Conservation (phyloP, 768 basidiomycete genomes). For the Leccinellum albellum region DNA sequence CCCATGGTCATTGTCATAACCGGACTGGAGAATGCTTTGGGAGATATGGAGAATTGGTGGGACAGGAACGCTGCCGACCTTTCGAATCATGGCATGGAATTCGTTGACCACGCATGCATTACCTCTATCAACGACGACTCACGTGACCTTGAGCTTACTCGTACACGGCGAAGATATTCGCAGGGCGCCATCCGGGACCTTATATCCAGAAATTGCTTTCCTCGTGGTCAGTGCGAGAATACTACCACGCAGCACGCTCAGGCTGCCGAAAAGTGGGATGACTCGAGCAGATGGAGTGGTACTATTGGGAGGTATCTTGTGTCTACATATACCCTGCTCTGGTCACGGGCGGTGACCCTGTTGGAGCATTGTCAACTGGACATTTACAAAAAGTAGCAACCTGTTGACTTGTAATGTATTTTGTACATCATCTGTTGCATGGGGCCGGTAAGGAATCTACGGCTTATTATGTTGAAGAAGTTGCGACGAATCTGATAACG, state of each 20-base stretch:
- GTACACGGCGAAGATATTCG: conserved; percentile 23
- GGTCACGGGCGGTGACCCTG: neutral
- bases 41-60: conserved; percentile 37
- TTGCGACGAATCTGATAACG: neutral
- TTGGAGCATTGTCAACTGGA: neutral
- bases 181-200: conserved; percentile 20
- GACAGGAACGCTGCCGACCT: conserved; percentile 22
- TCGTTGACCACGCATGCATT: conserved; percentile 31
- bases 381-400: neutral
- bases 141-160: conserved; percentile 9
- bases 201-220: conserved; percentile 19
- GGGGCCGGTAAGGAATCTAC: neutral
- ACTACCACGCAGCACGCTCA: neutral
- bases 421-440: neutral
- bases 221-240: conserved; percentile 3
- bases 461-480: neutral
- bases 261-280: neutral
- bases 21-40: conserved; percentile 34
- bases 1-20: conserved; percentile 40
- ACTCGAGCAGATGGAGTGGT: conserved; percentile 10
- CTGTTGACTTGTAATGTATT: neutral
- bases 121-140: conserved; percentile 28
- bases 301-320: conserved; percentile 13
- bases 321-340: conserved; percentile 7
- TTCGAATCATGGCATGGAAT: conserved; percentile 21